Conservation (phyloP, 805 yeast species). For the Henningerozyma blattae region DNA sequence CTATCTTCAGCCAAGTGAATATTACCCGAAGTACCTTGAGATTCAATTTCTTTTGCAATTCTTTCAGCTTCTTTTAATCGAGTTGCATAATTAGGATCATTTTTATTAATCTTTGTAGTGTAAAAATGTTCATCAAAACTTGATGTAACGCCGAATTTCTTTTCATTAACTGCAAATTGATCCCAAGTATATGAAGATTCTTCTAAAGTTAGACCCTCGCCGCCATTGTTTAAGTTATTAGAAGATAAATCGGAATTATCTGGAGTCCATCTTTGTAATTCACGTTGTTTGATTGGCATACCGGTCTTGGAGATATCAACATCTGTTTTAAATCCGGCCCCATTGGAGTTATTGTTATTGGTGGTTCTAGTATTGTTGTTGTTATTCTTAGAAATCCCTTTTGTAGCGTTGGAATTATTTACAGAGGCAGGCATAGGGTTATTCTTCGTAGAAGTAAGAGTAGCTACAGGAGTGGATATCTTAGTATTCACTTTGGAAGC, state of each 20-base stretch:
- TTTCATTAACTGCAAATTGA: constrained; percentile 86
- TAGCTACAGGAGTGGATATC: too few species aligned
- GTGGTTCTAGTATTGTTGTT: too few species aligned
- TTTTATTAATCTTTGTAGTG: constrained; percentile 63
- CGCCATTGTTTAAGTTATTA: neutral
- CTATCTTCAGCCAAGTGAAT: constrained; percentile 87
- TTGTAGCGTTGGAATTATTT: too few species aligned
- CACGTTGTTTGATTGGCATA: constrained; percentile 44
- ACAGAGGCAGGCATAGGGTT: too few species aligned
- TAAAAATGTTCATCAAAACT: constrained; percentile 74
- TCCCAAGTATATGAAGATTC: constrained; percentile 52
- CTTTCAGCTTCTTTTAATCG: constrained; percentile 60
- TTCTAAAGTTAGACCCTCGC: constrained; percentile 23
- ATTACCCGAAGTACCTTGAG: constrained; percentile 50
- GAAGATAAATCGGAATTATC: constrained; percentile 30
- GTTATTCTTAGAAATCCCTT: too few species aligned
- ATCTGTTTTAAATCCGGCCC: constrained; percentile 66
- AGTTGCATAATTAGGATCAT: constrained; percentile 60
- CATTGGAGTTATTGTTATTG: neutral
- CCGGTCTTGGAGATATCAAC: constrained; percentile 58
- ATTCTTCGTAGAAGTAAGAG: too few species aligned
- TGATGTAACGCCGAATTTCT: constrained; percentile 78
- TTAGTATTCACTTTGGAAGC: neutral
- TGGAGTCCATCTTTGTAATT: constrained; percentile 77
- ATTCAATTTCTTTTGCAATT: constrained; percentile 76